Percentiles rank a stretch among this genome's conserved stretches.
These are phyloP conservation scores for Ambrosiella cleistominuta DNA, from an alignment of 2,329 filamentous ascomycete genomes.

Conservation along the genomic window DNA sequence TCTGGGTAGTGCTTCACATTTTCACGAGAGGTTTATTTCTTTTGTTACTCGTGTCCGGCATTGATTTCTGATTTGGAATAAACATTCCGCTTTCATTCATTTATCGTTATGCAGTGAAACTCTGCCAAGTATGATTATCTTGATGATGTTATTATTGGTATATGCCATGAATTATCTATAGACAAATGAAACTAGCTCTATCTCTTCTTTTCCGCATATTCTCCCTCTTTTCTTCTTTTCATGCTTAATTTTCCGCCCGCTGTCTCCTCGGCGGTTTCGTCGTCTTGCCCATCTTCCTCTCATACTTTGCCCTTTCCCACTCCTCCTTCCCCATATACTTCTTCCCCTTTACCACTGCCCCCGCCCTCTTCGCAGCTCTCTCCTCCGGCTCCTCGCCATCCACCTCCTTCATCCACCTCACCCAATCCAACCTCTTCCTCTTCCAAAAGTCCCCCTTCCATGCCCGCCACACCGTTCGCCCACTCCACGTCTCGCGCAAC, in stretches of 20 bases:
- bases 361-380: slow-evolving; percentile 6
- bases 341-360: slow-evolving; percentile 1
- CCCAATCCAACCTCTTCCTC: slow-evolving; percentile 35
- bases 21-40: background rate
- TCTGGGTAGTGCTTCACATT: background rate
- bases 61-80: too few species aligned
- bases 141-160: background rate
- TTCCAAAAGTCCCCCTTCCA: slow-evolving; percentile 44
- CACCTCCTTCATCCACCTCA: slow-evolving; percentile 35
- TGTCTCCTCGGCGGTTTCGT: slow-evolving; percentile 5
- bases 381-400: slow-evolving; percentile 9
- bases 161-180: background rate
- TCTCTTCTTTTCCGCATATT: background rate
- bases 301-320: slow-evolving; percentile 10
- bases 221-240: background rate
- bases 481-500: slow-evolving; percentile 35
- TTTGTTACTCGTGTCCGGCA: background rate
- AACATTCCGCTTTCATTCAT: too few species aligned
- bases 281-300: slow-evolving; percentile 2
- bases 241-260: background rate
- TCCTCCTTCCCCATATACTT: slow-evolving; percentile 12
- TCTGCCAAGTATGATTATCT: too few species aligned
- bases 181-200: background rate
- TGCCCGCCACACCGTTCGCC: slow-evolving; percentile 36
- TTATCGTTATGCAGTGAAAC: too few species aligned